Conservation (phyloP, 257 asterid species). For the Nicotiana attenuata region DNA sequence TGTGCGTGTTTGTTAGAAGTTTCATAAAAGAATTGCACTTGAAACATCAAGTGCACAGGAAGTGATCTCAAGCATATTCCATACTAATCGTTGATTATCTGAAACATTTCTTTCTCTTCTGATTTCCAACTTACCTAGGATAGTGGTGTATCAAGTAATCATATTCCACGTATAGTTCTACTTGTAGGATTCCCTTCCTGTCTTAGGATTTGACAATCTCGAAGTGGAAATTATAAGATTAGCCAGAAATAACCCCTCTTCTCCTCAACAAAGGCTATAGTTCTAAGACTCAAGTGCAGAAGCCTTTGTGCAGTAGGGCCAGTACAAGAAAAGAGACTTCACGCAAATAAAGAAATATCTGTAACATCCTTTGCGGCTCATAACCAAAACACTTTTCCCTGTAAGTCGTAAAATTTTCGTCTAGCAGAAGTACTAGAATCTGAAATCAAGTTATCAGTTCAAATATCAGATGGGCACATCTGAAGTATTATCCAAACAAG, state of each 20-base stretch:
- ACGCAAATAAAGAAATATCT: neutral
- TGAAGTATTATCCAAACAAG: neutral
- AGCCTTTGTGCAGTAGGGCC: neutral
- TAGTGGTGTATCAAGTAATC: neutral
- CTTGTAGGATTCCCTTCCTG: neutral
- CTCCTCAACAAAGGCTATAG: neutral
- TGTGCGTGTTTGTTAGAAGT: too few relatives aligned
- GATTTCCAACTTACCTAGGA: neutral
- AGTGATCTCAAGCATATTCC: neutral
- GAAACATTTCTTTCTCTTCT: neutral
- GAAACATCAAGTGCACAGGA: too few relatives aligned
- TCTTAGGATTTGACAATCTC: neutral
- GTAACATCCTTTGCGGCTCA: neutral
- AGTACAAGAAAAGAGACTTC: neutral
- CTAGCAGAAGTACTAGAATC: neutral
- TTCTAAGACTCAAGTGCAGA: neutral
- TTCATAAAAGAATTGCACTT: too few relatives aligned
- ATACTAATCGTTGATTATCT: neutral
- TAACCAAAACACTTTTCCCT: neutral
- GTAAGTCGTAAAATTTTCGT: neutral
- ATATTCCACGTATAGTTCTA: neutral
- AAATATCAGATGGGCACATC: neutral
- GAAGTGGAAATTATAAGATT: neutral
- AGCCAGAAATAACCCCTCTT: neutral
- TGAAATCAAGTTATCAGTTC: neutral